Percentiles rank a stretch among this genome's conserved stretches.
Evolutionary conservation across 768 basidiomycete species (phyloP).

Genomic region (Pleurotus platypus): DNA sequence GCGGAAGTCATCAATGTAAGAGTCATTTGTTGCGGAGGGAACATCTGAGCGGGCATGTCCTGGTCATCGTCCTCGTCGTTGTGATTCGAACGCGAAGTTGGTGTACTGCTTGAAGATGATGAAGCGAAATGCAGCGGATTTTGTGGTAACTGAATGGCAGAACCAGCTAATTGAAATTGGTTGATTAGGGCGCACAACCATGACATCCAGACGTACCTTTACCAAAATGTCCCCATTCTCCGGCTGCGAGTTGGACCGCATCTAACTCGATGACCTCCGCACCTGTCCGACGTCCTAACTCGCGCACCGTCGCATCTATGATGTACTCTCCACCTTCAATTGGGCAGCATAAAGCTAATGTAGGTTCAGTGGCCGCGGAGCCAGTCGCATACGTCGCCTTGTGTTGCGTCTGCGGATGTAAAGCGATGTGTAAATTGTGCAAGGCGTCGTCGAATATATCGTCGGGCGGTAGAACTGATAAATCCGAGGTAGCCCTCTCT

Average conservation of each 20-base stretch:
- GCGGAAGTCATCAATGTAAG: conserved; percentile 38
- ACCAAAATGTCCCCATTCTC: conserved; percentile 85
- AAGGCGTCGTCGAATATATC: conserved; percentile 75
- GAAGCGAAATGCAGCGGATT: conserved; percentile 74
- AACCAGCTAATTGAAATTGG: conserved; percentile 50
- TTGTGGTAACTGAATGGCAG: conserved; percentile 58
- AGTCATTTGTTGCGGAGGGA: conserved; percentile 35
- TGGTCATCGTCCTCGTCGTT: conserved; percentile 42
- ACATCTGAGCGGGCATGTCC: conserved; percentile 26
- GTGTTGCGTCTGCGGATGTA: conserved; percentile 82
- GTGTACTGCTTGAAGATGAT: conserved; percentile 18
- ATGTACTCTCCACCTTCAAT: conserved; percentile 83
- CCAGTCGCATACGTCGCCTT: conserved; percentile 56
- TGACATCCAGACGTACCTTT: conserved; percentile 43
- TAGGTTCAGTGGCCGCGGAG: conserved; percentile 64
- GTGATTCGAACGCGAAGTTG: conserved; percentile 15
- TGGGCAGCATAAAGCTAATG: conserved; percentile 83
- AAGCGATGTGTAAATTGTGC: conserved; percentile 69
- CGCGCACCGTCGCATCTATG: conserved; percentile 73
- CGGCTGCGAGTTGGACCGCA: conserved; percentile 78
- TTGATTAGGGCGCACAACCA: too few species aligned
- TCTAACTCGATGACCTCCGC: conserved; percentile 87
- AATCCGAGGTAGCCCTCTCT: conserved; percentile 22
- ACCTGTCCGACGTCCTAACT: conserved; percentile 67
- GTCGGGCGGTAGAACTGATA: conserved; percentile 56